Percentiles rank a stretch among this genome's conserved stretches.
phyloP scores from a whole-genome alignment of 176 grass and related monocot species.

The Carex scoparia region DNA sequence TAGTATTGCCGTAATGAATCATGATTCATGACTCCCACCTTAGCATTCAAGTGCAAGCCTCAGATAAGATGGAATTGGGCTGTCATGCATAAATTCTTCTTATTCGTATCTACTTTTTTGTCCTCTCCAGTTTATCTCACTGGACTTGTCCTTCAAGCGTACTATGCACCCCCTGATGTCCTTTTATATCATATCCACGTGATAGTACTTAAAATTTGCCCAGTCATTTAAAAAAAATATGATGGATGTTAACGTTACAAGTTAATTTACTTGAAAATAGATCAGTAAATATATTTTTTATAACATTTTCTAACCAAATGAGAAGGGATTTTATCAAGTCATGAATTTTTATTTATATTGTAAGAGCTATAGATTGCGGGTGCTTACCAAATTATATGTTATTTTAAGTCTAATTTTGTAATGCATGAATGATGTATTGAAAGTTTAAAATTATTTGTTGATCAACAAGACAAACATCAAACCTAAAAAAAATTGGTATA shows the following conservation, averaged over 20 bases:
- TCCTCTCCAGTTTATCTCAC: not conserved
- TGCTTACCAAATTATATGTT: too few species aligned
- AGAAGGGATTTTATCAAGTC: not conserved
- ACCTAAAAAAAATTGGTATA: too few species aligned
- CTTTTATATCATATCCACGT: not conserved
- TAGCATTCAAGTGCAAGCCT: slow-evolving; percentile 23
- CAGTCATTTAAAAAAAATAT: not conserved
- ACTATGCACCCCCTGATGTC: not conserved
- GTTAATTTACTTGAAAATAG: not conserved
- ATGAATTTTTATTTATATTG: not conserved
- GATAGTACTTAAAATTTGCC: not conserved
- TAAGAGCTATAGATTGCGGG: too few species aligned
- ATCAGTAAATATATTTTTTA: not conserved
- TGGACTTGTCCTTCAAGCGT: not conserved
- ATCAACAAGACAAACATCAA: too few species aligned
- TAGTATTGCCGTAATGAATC: slow-evolving; percentile 3
- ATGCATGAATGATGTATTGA: not conserved
- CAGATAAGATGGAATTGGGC: slow-evolving; percentile 14
- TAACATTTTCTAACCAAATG: not conserved
- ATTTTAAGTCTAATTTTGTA: not conserved
- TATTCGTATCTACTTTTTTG: not conserved
- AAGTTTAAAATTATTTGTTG: too few species aligned
- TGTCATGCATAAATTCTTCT: slow-evolving; percentile 23
- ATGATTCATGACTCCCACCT: not conserved
- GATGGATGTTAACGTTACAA: not conserved